A percentile compares a stretch with the other conserved stretches of the same genome.
Evolutionary conservation across 2,329 filamentous ascomycete genomes (phyloP).

Genomic region (Fusarium miscanthi): DNA sequence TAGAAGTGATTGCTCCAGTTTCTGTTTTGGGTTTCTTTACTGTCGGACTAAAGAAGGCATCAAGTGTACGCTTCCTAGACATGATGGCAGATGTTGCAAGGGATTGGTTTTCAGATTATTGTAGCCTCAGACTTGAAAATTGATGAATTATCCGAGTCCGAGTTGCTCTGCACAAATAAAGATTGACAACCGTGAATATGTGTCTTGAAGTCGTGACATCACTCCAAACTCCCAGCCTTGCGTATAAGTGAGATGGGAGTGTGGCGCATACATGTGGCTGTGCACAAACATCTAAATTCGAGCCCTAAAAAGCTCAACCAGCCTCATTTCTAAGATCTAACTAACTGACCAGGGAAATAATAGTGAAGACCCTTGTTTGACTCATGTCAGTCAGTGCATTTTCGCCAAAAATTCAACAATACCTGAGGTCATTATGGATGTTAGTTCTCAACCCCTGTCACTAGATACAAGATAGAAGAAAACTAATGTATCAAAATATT

Average conservation of each 20-base stretch:
- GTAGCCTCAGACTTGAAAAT: too few relatives aligned
- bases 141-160: not conserved
- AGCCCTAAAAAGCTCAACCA: slow-evolving; percentile 46
- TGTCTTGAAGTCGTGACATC: slow-evolving; percentile 38
- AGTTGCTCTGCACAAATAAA: not conserved
- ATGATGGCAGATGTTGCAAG: slow-evolving; percentile 12
- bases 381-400: slow-evolving; percentile 35
- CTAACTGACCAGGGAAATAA: not conserved
- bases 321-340: slow-evolving; percentile 38
- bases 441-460: slow-evolving; percentile 40
- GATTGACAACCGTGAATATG: not conserved
- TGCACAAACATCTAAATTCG: slow-evolving; percentile 16
- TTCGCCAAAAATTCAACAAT: slow-evolving; percentile 36
- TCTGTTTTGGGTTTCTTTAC: slow-evolving; percentile 42
- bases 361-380: slow-evolving; percentile 37
- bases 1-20: not conserved
- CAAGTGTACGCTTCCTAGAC: slow-evolving; percentile 66
- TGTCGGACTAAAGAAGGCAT: slow-evolving; percentile 69
- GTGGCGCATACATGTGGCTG: slow-evolving; percentile 43
- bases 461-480: not conserved
- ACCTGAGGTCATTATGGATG: slow-evolving; percentile 48
- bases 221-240: slow-evolving; percentile 30
- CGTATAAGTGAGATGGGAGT: slow-evolving; percentile 8
- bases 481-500: slow-evolving; percentile 11
- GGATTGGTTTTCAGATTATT: not conserved